phyloP scores from a whole-genome alignment of 2,329 filamentous ascomycete genomes.

The Aureobasidium zeae region DNA sequence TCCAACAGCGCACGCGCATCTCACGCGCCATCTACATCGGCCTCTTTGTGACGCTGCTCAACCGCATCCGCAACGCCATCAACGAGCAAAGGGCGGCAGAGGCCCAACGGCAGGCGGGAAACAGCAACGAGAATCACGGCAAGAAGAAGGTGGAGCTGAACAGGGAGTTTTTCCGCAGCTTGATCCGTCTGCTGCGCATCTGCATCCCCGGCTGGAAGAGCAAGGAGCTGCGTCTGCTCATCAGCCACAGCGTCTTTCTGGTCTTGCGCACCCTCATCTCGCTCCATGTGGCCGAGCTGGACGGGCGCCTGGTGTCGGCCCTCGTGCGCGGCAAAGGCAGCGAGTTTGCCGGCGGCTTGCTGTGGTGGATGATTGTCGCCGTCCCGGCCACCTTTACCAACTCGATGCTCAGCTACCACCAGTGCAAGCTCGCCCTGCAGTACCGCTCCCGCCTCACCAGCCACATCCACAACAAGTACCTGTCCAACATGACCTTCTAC shows the following conservation, averaged over 20 bases:
- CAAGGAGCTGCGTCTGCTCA: constrained; percentile 74
- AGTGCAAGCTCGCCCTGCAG: constrained; percentile 85
- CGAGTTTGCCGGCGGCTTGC: constrained; percentile 77
- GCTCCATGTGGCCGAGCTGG: constrained; percentile 90
- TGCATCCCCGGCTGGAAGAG: constrained; percentile 85
- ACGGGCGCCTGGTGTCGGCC: constrained; percentile 85
- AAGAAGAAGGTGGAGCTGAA: constrained; percentile 77
- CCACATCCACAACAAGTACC: constrained; percentile 87
- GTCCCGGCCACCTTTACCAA: constrained; percentile 96
- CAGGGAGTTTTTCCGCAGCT: constrained; percentile 69
- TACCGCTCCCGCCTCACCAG: constrained; percentile 92
- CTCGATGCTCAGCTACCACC: constrained; percentile 96
- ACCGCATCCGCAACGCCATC: constrained; percentile 84
- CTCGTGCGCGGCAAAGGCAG: constrained; percentile 83
- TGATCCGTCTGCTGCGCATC: constrained; percentile 71
- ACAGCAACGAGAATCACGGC: constrained; percentile 19
- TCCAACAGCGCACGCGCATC: constrained; percentile 70
- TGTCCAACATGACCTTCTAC: constrained; percentile 97
- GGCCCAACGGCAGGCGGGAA: constrained; percentile 42
- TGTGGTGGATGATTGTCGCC: constrained; percentile 98
- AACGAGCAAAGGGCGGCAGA: constrained; percentile 74
- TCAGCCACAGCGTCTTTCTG: constrained; percentile 89
- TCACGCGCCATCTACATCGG: constrained; percentile 77
- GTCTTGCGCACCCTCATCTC: constrained; percentile 86
- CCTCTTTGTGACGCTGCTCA: constrained; percentile 67